Evolutionary conservation across 1,284 basidiomycete genomes (phyloP), one percentile per base, ranked within the genome.

Genomic region (Polyporus tsugae): DNA sequence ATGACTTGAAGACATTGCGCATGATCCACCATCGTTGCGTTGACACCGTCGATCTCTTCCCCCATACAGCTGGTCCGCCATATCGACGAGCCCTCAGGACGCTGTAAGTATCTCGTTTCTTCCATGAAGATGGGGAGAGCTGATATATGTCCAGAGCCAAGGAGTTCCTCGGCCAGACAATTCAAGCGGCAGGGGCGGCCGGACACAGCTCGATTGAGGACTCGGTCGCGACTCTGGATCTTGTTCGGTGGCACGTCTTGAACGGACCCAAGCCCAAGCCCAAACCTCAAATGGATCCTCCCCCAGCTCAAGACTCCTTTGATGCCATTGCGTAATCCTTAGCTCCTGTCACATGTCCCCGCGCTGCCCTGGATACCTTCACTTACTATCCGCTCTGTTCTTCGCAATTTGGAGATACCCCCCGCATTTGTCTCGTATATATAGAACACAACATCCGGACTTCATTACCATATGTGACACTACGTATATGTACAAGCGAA

Each of bases 141-240:
- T 44, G n/a, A 53, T 44, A 38, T 35, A 60, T 53, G 33, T 63
- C n/a, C 70, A 95, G 93, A 42, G 91, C 88, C 10, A 91, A 90
- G 68, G 93, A 95, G 75, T 88, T 92, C 75, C 83, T 97, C 7
- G 90, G 90, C 6, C 85, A 86, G 70, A 84, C 86, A 58, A 97
- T 97, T 66, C 95, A 97, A 77, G 85, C 85, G 11, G 92, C 91
- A 38, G 91, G 87, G 52, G 89, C 87, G 0, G 84, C 85, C 5
- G 95, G 95, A 7, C 95, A 97, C 82, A 95, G 92, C 57, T 95
- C 92, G 6, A 83, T 93, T 1, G 95, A 94, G 80, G 95, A 95
- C 81, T 95, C 94, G 0, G 80, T 87, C 41, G 94, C 95, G 0
- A 95, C 95, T 1, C 82, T 97, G 49, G 92, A 97, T 74, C 86